Evolutionary conservation across 2,329 filamentous ascomycete species (phyloP), one percentile per base, ranked within the genome.

Genomic region (Byssothecium circinans): DNA sequence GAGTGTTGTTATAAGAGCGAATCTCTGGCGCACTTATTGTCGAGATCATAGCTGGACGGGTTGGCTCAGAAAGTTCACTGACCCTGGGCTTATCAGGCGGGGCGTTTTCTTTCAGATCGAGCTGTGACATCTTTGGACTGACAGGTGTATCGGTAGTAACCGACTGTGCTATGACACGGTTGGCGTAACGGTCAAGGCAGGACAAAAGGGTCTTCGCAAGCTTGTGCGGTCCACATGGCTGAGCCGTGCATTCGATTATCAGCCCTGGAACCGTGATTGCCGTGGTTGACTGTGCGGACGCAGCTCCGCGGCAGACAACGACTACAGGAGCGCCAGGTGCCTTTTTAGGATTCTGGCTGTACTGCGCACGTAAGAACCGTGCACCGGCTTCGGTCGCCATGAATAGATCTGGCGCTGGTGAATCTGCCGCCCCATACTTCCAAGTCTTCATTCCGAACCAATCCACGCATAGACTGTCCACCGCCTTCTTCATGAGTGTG

Each of bases 211-310:
- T 67, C 45, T 66, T 70, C 27, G 65, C 61, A 43, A 72, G 57
- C 49, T 72, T 72, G 47, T 71, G 67, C n/a, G 69, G 69, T 23
- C 69, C 69, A 22, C 63, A 65, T n/a, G 64, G 68, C 39, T 67
- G 68, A 17, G 62, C 50, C 27, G 69, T 68, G 34, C 67, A 69
- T 49, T 68, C 68, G 44, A 67, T 65, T 14, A 61, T 64, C 11
- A 68, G 57, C 0, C 67, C 68, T 2, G 65, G 63, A 2, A 67
- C 62, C 0, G 67, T 68, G 17, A 69, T 67, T 2, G 67, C 61
- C 4, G 64, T 69, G 1, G 62, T 66, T 25, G 65, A 68, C 34
- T 69, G 65, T 32, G 63, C 65, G 6, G 66, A 64, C 15, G 67
- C 65, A 34, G 67, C 65, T 12, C 65, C 67, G 34, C 64, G 62